Evolutionary conservation across 306 rosid species (phyloP), one percentile per base, ranked within the genome.

Genomic region (Prinsepia uniflora): DNA sequence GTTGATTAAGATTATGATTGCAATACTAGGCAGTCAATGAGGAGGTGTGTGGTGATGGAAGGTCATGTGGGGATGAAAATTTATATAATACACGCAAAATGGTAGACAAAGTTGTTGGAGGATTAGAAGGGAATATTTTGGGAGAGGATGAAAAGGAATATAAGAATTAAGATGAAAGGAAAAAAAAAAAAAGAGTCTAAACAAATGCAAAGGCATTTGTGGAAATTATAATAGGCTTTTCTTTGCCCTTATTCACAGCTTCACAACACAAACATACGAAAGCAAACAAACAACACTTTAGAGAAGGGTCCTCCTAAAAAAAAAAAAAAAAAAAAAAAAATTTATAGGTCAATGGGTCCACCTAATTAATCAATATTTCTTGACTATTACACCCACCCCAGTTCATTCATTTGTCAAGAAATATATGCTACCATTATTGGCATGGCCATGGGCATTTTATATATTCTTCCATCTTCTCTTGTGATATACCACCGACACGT

Each of bases 281-380:
- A 83, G 85, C 81, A 81, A 90, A 90, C 90, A 86, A 88, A 61
- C 46, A 61, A 59, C 64, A 59, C 64, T 59, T 59, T 59, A 59
- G 64, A 59, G 36, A 30, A 30, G 64, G 64, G 64, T 34, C 64
- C 64, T 39, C 44, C 17, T 6, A 22, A 5, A 8, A 19, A 55
- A 55, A 55, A 55, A 1, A 30, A 30, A 30, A 30, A 30, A 30
- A 30, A 30, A 30, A 30, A 30, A 1, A 30, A 30, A 30, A 6
- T 15, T 73, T 80, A 76, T 72, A 76, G 85, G 96, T 84, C 90
- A 86, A 86, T 84, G 95, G 88, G 90, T 81, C 95, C 87, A 84
- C 82, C 57, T 55, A 48, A 64, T 63, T 70, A 78, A 60, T 86
- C 85, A 86, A 80, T 50, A 65, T 84, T 75, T 72, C 74, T 76